A percentile compares a stretch with the other conserved stretches of the same genome.
These are phyloP conservation scores for Thuja plicata DNA, from an alignment of 83 land plant genomes.

Conservation along the genomic window DNA sequence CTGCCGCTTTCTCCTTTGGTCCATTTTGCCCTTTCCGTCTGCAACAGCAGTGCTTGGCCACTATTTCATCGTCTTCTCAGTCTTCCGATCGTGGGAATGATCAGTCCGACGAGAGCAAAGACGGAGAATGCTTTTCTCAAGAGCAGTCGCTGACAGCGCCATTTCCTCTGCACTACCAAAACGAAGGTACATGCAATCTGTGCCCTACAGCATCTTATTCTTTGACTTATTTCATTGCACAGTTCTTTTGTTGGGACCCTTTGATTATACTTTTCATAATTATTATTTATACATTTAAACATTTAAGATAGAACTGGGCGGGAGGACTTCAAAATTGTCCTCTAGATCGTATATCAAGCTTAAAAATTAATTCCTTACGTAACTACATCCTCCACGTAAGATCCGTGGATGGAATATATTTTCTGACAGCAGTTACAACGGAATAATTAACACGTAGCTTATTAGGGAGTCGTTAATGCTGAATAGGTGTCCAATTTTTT, in stretches of 20 bases:
- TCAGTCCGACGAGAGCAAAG: constrained; percentile 16
- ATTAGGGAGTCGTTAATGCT: no score
- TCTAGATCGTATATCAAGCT: no score
- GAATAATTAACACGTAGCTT: no score
- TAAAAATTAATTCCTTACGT: no score
- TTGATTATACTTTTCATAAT: not conserved
- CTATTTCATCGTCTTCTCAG: not conserved
- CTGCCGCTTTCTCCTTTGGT: not conserved
- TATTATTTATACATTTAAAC: not conserved
- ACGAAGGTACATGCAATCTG: constrained; percentile 24
- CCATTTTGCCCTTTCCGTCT: constrained; percentile 9
- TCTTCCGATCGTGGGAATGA: not conserved
- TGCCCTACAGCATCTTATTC: not conserved
- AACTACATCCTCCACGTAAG: no score
- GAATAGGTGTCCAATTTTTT: no score
- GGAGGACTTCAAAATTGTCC: no score
- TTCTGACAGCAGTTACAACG: no score
- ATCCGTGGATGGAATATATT: no score
- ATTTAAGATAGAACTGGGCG: not conserved
- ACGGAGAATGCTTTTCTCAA: constrained; percentile 17
- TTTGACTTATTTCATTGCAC: not conserved
- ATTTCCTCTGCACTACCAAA: constrained; percentile 48
- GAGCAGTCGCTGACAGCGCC: constrained; percentile 22
- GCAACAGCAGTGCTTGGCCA: constrained; percentile 4
- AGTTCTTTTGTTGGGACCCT: no score